Evolutionary conservation across 306 rosid species (phyloP), one percentile per base, ranked within the genome.

Genomic region (Rosa lucieae): DNA sequence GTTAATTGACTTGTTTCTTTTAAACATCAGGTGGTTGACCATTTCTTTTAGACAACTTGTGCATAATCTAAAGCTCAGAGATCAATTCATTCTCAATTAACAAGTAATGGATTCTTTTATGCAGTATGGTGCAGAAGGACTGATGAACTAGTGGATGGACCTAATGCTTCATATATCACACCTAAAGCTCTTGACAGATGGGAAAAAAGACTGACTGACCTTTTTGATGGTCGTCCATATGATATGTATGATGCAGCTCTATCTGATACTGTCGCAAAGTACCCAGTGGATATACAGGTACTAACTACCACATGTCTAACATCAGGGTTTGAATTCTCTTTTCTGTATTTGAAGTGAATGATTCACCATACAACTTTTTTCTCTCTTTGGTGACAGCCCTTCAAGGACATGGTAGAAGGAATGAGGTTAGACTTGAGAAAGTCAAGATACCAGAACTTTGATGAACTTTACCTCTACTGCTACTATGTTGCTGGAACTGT

Each of bases 81-180:
- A 11, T 39, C 32, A 56, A 1, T 66, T 6, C 11, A n/a, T 67
- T 53, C 69, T 71, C 43, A 48, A 62, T 65, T 67, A 61, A 77
- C 46, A 66, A 72, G 70, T 8, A 44, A 62, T 59, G 37, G 78
- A 21, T 58, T 51, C 3, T 69, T 14, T 43, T 55, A 8, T 88
- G 85, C 78, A 95, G 99, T 95, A 72, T 95, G 99, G 99, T 95
- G 99, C 81, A 86, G 99, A 82, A 95, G 99, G 75, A 95, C 99
- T 1, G 98, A 95, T 59, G 99, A 95, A 63, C 88, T 95, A 17
- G 99, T 95, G 72, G 99, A 95, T 80, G 98, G 99, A 5, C 99
- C 99, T 29, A 95, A 95, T 46, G 97, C 99, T 74, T 84, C 98
- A n/a, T 93, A 92, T 84, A 92, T 92, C 39, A 95, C 99, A 1